These are phyloP conservation scores for Zychaea mexicana DNA, from an alignment of 371 early-diverging fungal species.

Conservation along the genomic window DNA sequence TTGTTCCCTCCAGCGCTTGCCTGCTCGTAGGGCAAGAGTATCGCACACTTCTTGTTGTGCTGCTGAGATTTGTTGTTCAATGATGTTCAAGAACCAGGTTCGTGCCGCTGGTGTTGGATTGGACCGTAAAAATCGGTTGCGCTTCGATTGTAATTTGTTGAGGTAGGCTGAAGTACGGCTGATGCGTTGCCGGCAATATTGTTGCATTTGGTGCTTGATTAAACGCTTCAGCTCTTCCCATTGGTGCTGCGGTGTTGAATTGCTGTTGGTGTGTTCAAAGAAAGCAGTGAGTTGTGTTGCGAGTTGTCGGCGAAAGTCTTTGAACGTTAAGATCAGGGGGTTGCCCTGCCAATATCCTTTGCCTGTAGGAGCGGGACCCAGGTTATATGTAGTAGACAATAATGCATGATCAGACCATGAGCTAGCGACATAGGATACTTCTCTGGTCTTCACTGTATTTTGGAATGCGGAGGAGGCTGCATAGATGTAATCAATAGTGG, in stretches of 20 bases:
- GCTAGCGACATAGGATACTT: background rate
- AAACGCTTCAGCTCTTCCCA: conserved; percentile 3
- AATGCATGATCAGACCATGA: conserved; percentile 14
- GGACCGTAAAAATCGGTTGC: conserved; percentile 6
- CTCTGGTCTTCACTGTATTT: background rate
- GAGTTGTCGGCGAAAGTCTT: background rate
- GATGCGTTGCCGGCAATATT: background rate
- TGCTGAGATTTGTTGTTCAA: conserved; percentile 5
- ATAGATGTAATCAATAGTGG: conserved; percentile 14
- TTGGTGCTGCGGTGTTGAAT: background rate
- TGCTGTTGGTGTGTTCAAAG: background rate
- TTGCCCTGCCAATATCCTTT: conserved; percentile 12
- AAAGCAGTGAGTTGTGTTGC: background rate
- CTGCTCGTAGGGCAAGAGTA: background rate
- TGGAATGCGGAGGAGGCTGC: background rate
- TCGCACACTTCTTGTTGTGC: conserved; percentile 11
- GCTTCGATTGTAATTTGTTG: background rate
- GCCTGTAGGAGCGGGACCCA: background rate
- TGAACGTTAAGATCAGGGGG: background rate
- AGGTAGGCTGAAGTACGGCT: background rate
- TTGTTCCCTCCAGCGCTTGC: conserved; percentile 18
- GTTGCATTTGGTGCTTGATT: background rate
- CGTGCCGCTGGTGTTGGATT: background rate
- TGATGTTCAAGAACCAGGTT: background rate
- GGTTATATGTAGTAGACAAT: background rate